A percentile compares a stretch with the other conserved stretches of the same genome.
phyloP scores from a whole-genome alignment of 495 filamentous ascomycete genomes.

The Penicillium subrubescens region DNA sequence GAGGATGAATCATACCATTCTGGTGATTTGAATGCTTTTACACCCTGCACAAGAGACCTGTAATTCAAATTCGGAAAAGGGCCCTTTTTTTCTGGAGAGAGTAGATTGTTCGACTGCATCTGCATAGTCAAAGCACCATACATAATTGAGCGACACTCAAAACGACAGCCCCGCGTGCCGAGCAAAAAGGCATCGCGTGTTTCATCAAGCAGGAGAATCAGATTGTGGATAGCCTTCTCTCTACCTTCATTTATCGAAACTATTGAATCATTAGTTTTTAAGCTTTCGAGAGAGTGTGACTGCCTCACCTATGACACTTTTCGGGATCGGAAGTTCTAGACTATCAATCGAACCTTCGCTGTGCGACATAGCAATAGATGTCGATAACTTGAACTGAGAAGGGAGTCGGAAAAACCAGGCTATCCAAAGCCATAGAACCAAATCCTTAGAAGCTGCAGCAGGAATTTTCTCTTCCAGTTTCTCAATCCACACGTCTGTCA shows the following conservation, averaged over 20 bases:
- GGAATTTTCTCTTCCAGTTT: not conserved
- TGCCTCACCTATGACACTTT: constrained; percentile 27
- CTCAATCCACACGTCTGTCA: constrained; percentile 30
- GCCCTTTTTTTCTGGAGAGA: constrained; percentile 12
- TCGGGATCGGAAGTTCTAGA: constrained; percentile 34
- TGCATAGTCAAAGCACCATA: constrained; percentile 31
- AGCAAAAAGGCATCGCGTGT: constrained; percentile 21
- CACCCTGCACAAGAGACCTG: not conserved
- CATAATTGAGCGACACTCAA: constrained; percentile 36
- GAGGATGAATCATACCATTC: not conserved
- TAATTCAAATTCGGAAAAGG: not conserved
- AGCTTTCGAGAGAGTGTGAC: not conserved
- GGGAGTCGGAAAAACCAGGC: constrained; percentile 36
- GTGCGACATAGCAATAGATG: constrained; percentile 27
- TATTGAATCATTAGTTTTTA: not conserved
- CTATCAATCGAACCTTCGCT: constrained; percentile 22
- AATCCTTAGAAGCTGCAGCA: constrained; percentile 26
- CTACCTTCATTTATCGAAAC: not conserved
- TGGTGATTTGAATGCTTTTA: not conserved
- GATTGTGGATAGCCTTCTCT: not conserved
- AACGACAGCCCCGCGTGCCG: constrained; percentile 22
- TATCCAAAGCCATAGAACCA: constrained; percentile 43
- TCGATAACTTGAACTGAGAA: constrained; percentile 24
- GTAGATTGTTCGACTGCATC: constrained; percentile 24
- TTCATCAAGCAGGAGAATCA: not conserved